Evolutionary conservation across 2,329 filamentous ascomycete species (phyloP), one percentile per base, ranked within the genome.

Genomic region (Coniochaeta hoffmannii): DNA sequence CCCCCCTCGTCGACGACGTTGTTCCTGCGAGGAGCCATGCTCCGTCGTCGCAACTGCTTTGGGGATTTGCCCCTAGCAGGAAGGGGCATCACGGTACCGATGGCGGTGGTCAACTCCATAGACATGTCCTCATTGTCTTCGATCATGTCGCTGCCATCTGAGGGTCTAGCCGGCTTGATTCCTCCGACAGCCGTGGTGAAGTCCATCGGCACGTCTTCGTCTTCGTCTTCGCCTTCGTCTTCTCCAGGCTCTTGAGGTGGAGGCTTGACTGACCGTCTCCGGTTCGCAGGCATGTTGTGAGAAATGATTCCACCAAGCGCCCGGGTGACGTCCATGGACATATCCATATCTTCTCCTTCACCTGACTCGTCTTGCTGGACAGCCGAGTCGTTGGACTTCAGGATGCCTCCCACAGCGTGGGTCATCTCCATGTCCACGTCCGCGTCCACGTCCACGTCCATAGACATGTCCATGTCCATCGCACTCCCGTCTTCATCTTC

Each of bases 251-350:
- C 9, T 12, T 31, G 9, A 55, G 59, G 49, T n/a, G 30, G 49
- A 7, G 28, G 49, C 24, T 55, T 60, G 32, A 58, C 46, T 51
- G 60, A 67, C 59, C 55, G 57, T 64, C 64, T 35, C 60, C 60
- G 54, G 19, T 60, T 51, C 57, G 65, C 58, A n/a, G 62, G 59
- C 56, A 62, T 64, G 55, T 64, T 53, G 50, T 73, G 76, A 5
- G 78, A 73, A 19, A 96, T 70, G 54, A 97, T 97, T 3, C 86
- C 82, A 9, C 93, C 93, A 54, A 96, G 77, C 9, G 84, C 89
- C 55, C 83, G 84, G 1, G 93, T 97, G 8, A 97, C 89, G 63
- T 97, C 93, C 93, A 97, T 97, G 22, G 90, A 94, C 78, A 95
- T 86, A 36, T 92, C 89, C 60, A 83, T 81, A 19, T 81, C 79